Evolutionary conservation across 306 rosid genomes (phyloP), one percentile per base, ranked within the genome.

Genomic region (Dicorynia guianensis): DNA sequence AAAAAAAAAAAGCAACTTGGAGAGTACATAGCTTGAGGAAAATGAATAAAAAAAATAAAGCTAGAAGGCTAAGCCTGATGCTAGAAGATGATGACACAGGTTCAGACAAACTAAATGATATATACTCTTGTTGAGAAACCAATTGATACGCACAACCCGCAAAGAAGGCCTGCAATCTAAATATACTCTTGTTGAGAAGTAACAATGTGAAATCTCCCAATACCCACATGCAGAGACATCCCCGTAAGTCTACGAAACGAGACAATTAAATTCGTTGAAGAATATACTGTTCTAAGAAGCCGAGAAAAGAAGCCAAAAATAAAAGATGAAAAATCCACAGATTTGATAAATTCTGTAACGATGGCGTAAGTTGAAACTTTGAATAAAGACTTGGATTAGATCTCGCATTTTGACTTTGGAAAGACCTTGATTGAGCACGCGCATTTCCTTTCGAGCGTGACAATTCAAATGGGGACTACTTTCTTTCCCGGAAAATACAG

Each of bases 351-450:
- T 66, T 39, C 74, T 67, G 43, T 13, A 48, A 67, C 17, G 67
- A 63, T 14, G 20, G 30, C 46, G 52, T 17, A 19, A 7, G 60
- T 7, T 9, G 44, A 61, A 75, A 77, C 58, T 74, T 56, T 77
- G 83, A 77, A 83, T 60, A 54, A 49, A 67, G 72, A 85, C 74
- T 75, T 63, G 61, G 50, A 15, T 66, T 67, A 67, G 93, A 88
- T 93, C 90, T 91, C 65, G 70, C 87, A 75, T 87, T 79, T 76
- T 83, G 85, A 82, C 87, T 63, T 46, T 15, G 55, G 3, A 49
- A 30, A 38, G 58, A 56, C 6, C 17, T 55, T 20, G 52, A 65
- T 33, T 46, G 0, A 33, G 35, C 9, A 89, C 89, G 81, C 86
- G 90, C 94, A 84, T 81, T 85, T 48, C 74, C 52, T 44, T 58